Conservation (phyloP, 2,329 filamentous ascomycete species). For the Aspergillus quadrilineatus region DNA sequence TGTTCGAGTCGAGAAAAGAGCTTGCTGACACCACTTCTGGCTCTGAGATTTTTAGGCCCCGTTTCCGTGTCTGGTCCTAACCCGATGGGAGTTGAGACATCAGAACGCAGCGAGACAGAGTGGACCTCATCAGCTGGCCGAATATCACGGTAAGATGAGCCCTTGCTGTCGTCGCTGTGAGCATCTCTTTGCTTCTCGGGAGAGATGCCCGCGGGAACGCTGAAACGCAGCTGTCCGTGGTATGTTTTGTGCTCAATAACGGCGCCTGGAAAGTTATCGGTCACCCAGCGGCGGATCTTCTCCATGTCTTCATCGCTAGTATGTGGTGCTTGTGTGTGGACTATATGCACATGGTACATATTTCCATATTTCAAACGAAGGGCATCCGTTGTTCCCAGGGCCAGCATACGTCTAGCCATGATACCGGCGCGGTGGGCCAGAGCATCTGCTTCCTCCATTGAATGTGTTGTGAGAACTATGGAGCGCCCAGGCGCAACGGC, state of each 20-base stretch:
- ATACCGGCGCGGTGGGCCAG: slow-evolving; percentile 82
- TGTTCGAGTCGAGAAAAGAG: slow-evolving; percentile 73
- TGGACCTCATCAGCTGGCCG: background rate
- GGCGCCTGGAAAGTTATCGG: slow-evolving; percentile 60
- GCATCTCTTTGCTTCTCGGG: background rate
- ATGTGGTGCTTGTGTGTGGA: slow-evolving; percentile 71
- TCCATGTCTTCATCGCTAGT: slow-evolving; percentile 69
- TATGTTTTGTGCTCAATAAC: slow-evolving; percentile 71
- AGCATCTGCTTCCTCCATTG: slow-evolving; percentile 93
- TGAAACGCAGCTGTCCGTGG: slow-evolving; percentile 86
- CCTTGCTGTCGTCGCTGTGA: background rate
- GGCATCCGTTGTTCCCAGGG: slow-evolving; percentile 71
- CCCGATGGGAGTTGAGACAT: background rate
- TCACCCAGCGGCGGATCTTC: slow-evolving; percentile 65
- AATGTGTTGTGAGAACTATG: slow-evolving; percentile 85
- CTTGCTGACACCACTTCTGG: slow-evolving; percentile 44
- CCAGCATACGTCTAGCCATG: slow-evolving; percentile 80
- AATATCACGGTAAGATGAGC: background rate
- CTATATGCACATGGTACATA: slow-evolving; percentile 76
- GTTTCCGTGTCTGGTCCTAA: background rate
- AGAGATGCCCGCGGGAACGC: slow-evolving; percentile 54
- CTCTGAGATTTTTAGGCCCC: background rate
- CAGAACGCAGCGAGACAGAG: background rate
- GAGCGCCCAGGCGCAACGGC: slow-evolving; percentile 74
- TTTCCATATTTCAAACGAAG: slow-evolving; percentile 75